Evolutionary conservation across 108 stramenopile genomes (phyloP).

Genomic region (Stephanodiscus minutulus): DNA sequence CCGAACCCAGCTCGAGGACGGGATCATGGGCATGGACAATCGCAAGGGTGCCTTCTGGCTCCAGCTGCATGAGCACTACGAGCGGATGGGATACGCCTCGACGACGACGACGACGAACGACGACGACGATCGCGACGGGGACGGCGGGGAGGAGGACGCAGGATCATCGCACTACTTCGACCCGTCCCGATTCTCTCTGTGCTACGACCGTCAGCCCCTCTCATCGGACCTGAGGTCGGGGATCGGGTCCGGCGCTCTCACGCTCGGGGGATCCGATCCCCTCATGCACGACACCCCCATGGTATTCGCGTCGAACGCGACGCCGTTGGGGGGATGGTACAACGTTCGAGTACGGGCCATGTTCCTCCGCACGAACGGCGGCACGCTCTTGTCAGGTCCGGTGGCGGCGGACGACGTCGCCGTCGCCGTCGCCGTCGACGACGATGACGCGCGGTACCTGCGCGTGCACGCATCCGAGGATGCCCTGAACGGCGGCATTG

Average conservation of each 20-base stretch:
- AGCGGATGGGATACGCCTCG: slow-evolving; percentile 4
- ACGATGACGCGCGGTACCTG: neutral
- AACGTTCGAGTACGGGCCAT: slow-evolving; percentile 29
- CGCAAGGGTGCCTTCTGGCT: slow-evolving; percentile 52
- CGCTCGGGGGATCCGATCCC: slow-evolving; percentile 48
- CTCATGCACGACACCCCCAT: slow-evolving; percentile 37
- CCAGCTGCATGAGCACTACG: slow-evolving; percentile 60
- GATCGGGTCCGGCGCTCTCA: slow-evolving; percentile 34
- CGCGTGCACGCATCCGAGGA: slow-evolving; percentile 27
- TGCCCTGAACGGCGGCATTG: slow-evolving; percentile 14
- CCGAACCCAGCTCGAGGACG: slow-evolving; percentile 88
- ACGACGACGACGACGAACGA: neutral
- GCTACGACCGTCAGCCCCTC: slow-evolving; percentile 56
- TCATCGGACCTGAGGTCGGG: slow-evolving; percentile 28
- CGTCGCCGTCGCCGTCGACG: neutral
- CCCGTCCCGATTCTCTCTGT: slow-evolving; percentile 57
- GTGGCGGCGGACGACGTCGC: neutral
- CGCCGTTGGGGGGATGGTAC: slow-evolving; percentile 39
- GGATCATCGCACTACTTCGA: slow-evolving; percentile 45
- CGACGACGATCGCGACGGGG: neutral
- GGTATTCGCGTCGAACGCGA: slow-evolving; percentile 42
- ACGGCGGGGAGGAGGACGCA: neutral
- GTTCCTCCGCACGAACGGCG: slow-evolving; percentile 39
- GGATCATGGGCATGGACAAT: slow-evolving; percentile 87
- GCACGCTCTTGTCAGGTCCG: slow-evolving; percentile 21